Percentiles rank a stretch among this genome's conserved stretches.
phyloP scores from a whole-genome alignment of 495 filamentous ascomycete genomes.

The Rhypophila decipiens region DNA sequence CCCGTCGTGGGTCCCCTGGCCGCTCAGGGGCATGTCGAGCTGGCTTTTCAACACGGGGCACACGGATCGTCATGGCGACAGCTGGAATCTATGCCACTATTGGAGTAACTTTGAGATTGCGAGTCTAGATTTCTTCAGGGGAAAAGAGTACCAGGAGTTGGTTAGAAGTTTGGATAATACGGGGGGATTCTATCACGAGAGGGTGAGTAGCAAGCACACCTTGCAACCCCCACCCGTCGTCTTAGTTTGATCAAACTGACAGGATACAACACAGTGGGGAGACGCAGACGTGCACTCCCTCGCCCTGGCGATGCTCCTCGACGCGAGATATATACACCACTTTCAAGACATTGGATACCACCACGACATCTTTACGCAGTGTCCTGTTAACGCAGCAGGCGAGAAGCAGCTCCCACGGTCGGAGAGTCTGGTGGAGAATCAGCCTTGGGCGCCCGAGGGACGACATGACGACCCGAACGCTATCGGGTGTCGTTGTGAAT shows the following conservation, averaged over 20 bases:
- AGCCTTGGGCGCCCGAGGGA: slow-evolving; percentile 25
- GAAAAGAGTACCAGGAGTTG: slow-evolving; percentile 41
- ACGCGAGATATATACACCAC: slow-evolving; percentile 44
- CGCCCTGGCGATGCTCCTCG: slow-evolving; percentile 43
- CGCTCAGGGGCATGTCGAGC: slow-evolving; percentile 28
- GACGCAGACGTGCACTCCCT: slow-evolving; percentile 50
- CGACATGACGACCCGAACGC: slow-evolving; percentile 29
- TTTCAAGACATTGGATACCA: slow-evolving; percentile 49
- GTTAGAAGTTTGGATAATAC: slow-evolving; percentile 39
- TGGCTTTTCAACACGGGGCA: slow-evolving; percentile 35
- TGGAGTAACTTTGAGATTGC: slow-evolving; percentile 57
- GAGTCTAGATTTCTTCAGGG: slow-evolving; percentile 47
- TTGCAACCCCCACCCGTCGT: neutral
- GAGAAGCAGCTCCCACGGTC: slow-evolving; percentile 28
- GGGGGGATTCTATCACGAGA: slow-evolving; percentile 50
- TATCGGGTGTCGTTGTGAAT: slow-evolving; percentile 40
- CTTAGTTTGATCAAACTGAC: no score
- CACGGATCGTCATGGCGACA: slow-evolving; percentile 28
- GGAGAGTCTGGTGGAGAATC: slow-evolving; percentile 20
- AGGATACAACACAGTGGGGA: slow-evolving; percentile 47
- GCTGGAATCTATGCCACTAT: slow-evolving; percentile 51
- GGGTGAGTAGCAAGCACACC: slow-evolving; percentile 24
- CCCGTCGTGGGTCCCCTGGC: slow-evolving; percentile 35
- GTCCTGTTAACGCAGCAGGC: slow-evolving; percentile 38
- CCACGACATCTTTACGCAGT: slow-evolving; percentile 44